phyloP scores from a whole-genome alignment of 1,139 yeast species.

The Casaregolazyma lundiana region DNA sequence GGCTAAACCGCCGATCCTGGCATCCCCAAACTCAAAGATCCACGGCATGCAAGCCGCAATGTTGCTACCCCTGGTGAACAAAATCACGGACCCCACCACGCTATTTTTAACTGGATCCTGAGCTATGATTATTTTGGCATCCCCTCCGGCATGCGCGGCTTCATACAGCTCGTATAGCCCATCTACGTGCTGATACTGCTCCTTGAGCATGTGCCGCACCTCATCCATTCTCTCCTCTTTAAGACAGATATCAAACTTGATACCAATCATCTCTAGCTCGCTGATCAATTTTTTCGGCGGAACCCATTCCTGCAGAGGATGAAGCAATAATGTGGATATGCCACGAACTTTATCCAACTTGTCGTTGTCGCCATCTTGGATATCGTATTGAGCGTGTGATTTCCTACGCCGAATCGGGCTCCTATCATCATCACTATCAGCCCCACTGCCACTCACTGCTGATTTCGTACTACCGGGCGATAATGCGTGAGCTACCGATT shows the following conservation, averaged over 20 bases:
- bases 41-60: constrained; percentile 52
- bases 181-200: constrained; percentile 23
- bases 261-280: constrained; percentile 58
- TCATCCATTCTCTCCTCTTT: constrained; percentile 24
- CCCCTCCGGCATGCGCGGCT: constrained; percentile 22
- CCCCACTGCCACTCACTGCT: background rate
- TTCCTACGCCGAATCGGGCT: constrained; percentile 2
- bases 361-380: constrained; percentile 6
- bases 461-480: background rate
- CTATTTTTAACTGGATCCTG: constrained; percentile 52
- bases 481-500: background rate
- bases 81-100: constrained; percentile 52
- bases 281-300: constrained; percentile 53
- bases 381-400: background rate
- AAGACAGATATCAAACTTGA: constrained; percentile 51
- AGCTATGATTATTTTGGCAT: constrained; percentile 48
- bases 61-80: constrained; percentile 48
- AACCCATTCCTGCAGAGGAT: constrained; percentile 39
- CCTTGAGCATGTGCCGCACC: constrained; percentile 29
- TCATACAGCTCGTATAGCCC: constrained; percentile 32
- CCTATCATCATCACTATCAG: background rate
- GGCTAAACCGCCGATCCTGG: constrained; percentile 50
- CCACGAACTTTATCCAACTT: constrained; percentile 8
- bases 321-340: constrained; percentile 23
- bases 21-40: constrained; percentile 33